phyloP scores from a whole-genome alignment of 768 basidiomycete species.

The Leucosporidium creatinivorum region DNA sequence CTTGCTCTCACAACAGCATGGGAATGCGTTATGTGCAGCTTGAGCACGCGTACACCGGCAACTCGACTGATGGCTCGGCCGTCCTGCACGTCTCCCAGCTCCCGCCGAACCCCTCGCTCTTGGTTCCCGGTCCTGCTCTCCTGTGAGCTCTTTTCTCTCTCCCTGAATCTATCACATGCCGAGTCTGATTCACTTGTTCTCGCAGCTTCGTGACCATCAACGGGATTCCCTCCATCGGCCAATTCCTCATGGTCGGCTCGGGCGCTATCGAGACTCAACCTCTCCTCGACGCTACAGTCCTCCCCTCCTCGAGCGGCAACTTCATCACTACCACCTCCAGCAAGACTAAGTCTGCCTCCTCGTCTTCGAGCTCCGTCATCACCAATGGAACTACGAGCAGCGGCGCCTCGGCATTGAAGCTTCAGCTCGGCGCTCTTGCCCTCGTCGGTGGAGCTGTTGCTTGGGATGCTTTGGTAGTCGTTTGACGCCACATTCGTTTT shows the following conservation, averaged over 20 bases:
- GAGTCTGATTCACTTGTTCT: slow-evolving; percentile 44
- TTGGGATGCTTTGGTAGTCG: too few species aligned
- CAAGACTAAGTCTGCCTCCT: neutral
- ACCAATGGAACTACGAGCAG: too few species aligned
- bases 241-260: slow-evolving; percentile 65
- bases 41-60: slow-evolving; percentile 68
- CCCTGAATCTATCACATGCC: too few species aligned
- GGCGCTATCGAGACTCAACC: slow-evolving; percentile 50
- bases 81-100: slow-evolving; percentile 69
- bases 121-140: slow-evolving; percentile 71
- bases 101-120: slow-evolving; percentile 71
- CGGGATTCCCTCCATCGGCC: slow-evolving; percentile 73
- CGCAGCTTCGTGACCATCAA: slow-evolving; percentile 54
- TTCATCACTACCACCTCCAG: neutral
- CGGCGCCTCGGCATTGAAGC: too few species aligned
- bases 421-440: too few species aligned
- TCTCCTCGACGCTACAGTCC: neutral
- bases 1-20: slow-evolving; percentile 34
- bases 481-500: too few species aligned
- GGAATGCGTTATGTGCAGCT: slow-evolving; percentile 74
- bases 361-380: too few species aligned
- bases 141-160: slow-evolving; percentile 36
- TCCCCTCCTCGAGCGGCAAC: neutral
- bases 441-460: too few species aligned
- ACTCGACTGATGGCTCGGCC: slow-evolving; percentile 58